A percentile compares a stretch with the other conserved stretches of the same genome.
Evolutionary conservation across 2,329 filamentous ascomycete genomes (phyloP).

Genomic region (Davidsoniella australis): DNA sequence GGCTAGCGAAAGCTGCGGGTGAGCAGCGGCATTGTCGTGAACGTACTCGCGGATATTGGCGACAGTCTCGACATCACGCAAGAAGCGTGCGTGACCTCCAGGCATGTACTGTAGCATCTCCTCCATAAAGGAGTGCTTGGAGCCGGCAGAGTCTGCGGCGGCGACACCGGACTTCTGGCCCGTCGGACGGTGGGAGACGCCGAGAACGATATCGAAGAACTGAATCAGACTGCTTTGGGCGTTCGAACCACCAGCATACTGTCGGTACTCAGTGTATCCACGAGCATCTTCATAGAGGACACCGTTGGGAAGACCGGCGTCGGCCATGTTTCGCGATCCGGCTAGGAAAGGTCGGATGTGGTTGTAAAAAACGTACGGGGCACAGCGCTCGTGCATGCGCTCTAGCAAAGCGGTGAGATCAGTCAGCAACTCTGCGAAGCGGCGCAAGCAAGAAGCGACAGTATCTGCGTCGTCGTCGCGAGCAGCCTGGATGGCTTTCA

Average conservation of each 20-base stretch:
- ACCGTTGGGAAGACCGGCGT: slow-evolving; percentile 75
- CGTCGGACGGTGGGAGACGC: slow-evolving; percentile 78
- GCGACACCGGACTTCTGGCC: slow-evolving; percentile 35
- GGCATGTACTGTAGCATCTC: slow-evolving; percentile 99
- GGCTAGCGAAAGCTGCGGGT: slow-evolving; percentile 55
- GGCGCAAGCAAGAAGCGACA: slow-evolving; percentile 60
- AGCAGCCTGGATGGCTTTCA: slow-evolving; percentile 69
- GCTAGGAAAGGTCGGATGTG: slow-evolving; percentile 91
- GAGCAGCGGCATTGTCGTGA: slow-evolving; percentile 32
- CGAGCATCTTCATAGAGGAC: slow-evolving; percentile 74
- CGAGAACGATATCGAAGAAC: slow-evolving; percentile 87
- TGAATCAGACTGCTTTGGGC: slow-evolving; percentile 94
- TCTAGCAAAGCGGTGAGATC: slow-evolving; percentile 64
- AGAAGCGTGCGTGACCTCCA: slow-evolving; percentile 73
- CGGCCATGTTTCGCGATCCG: slow-evolving; percentile 93
- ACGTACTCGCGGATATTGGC: slow-evolving; percentile 83
- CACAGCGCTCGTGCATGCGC: slow-evolving; percentile 89
- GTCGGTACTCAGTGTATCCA: slow-evolving; percentile 50
- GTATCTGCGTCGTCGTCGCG: slow-evolving; percentile 49
- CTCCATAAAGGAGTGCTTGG: slow-evolving; percentile 75
- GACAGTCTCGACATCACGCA: slow-evolving; percentile 60
- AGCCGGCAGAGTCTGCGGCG: slow-evolving; percentile 24
- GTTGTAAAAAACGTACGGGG: slow-evolving; percentile 88
- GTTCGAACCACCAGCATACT: slow-evolving; percentile 89
- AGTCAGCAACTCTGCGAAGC: slow-evolving; percentile 74